Base-by-base conservation (phyloP, 441 rosid species). In the Pelargonium myrrhifolium region DNA sequence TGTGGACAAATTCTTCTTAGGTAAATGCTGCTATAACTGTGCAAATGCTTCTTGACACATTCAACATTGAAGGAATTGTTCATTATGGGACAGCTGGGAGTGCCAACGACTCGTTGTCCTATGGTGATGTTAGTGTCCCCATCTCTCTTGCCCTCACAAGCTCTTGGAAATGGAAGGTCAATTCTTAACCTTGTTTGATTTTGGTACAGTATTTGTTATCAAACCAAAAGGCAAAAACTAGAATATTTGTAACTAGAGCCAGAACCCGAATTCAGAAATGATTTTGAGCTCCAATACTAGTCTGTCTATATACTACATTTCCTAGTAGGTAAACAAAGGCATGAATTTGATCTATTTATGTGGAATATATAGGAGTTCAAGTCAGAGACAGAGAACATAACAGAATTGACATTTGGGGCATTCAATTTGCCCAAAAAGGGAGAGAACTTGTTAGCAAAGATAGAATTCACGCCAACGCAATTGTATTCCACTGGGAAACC, bases 41-140 rank as follows among this genome's bases (percentile, higher is more conserved):
- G 63, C 79, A 78, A 75, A 40, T 65, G 35, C 74, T 78, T 17
- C n/a, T 78, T 0, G 73, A 75, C 39, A 21, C 35, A 3, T 67
- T 78, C 62, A 59, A 58, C 6, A 20, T 75, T 35, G 49, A 18
- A 42, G 81, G 79, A 14, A 59, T 78, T 18, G 68, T 78, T 65
- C 74, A 72, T 37, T 70, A 66, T 63, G 79, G 79, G 22, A 72
- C 2, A 1, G 79, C 81, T 3, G 81, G 79, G 42, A 75, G 73
- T 21, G 18, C 66, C 8, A 62, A 67, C n/a, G 68, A 72, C 42
- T 64, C 68, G 0, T 24, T 78, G 71, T 14, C 61, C 7, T 24
- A 68, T 43, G 79, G 76, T 26, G 75, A 72, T 67, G 79, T 78
- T 67, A 58, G 72, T 37, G 68, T 75, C 17, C 72, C 70, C 40